Conservation (phyloP, 2,329 filamentous ascomycete genomes). For the Hansfordia pulvinata region DNA sequence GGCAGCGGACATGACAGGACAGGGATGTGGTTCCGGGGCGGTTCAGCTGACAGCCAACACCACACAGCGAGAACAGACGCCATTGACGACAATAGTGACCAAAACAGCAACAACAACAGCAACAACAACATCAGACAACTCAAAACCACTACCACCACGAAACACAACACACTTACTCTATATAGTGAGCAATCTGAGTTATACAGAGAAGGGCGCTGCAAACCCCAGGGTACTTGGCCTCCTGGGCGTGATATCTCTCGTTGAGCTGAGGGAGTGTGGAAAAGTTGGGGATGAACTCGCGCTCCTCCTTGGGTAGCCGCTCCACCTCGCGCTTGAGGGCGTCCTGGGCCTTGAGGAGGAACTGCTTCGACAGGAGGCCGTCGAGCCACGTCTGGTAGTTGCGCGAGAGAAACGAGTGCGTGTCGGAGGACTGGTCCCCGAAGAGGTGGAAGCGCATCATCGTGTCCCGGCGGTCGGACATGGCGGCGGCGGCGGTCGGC, state of each 20-base stretch:
- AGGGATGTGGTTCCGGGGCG: too few relatives aligned
- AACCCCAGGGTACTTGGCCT: slow-evolving; percentile 43
- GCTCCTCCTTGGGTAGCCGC: slow-evolving; percentile 39
- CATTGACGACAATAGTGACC: too few relatives aligned
- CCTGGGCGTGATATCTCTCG: slow-evolving; percentile 46
- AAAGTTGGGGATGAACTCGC: slow-evolving; percentile 47
- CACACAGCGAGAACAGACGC: too few relatives aligned
- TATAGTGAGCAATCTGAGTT: slow-evolving; percentile 54
- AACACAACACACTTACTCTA: too few relatives aligned
- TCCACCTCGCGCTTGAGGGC: slow-evolving; percentile 48
- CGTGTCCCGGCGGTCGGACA: slow-evolving; percentile 32
- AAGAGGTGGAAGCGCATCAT: slow-evolving; percentile 50
- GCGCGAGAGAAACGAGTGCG: slow-evolving; percentile 46
- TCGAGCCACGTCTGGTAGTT: slow-evolving; percentile 30
- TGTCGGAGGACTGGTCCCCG: slow-evolving; percentile 59
- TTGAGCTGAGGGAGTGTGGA: slow-evolving; percentile 49
- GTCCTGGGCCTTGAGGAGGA: slow-evolving; percentile 43
- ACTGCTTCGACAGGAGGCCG: slow-evolving; percentile 42
- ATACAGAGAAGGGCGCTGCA: slow-evolving; percentile 53
- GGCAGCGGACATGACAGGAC: too few relatives aligned
- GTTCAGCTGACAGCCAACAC: too few relatives aligned
- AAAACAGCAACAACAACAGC: too few relatives aligned
- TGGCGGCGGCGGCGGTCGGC: slow-evolving; percentile 18
- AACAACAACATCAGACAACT: background rate
- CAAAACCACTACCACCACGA: too few relatives aligned